Evolutionary conservation across 768 basidiomycete genomes (phyloP).

Genomic region (Termitomyces heimii): DNA sequence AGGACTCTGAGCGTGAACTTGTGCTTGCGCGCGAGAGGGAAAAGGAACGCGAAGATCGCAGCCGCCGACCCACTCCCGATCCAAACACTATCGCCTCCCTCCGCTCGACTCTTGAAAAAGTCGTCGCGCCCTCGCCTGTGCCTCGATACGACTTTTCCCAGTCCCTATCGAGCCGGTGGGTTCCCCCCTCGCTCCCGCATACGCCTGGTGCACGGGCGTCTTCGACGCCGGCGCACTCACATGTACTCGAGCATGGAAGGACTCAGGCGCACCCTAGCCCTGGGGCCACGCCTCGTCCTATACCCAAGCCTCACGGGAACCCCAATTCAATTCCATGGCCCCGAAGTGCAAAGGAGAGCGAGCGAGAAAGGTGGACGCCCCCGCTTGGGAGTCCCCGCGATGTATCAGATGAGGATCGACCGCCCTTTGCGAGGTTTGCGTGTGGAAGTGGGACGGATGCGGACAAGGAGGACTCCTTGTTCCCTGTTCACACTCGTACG

Average conservation of each 20-base stretch:
- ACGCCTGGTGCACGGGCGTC: background rate
- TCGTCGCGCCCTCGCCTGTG: conserved; percentile 31
- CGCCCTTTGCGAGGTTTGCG: background rate
- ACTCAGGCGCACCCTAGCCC: conserved; percentile 43
- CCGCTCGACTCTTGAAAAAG: conserved; percentile 52
- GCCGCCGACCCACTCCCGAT: conserved; percentile 11
- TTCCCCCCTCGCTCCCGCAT: conserved; percentile 15
- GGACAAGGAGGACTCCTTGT: conserved; percentile 24
- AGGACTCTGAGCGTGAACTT: background rate
- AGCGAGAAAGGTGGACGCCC: conserved; percentile 4
- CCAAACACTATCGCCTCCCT: conserved; percentile 2
- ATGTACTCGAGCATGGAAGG: conserved; percentile 13
- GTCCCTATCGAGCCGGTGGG: conserved; percentile 47
- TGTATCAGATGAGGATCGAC: background rate
- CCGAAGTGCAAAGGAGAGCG: conserved; percentile 5
- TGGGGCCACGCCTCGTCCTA: background rate
- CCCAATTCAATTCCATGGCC: conserved; percentile 39
- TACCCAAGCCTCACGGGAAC: conserved; percentile 12
- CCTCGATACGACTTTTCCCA: conserved; percentile 54
- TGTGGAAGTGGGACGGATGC: background rate
- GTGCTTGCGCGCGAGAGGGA: conserved; percentile 8
- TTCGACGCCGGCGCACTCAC: background rate
- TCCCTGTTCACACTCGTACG: conserved; percentile 11
- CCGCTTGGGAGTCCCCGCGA: conserved; percentile 51
- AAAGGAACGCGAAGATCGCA: conserved; percentile 11